Evolutionary conservation across 495 filamentous ascomycete species (phyloP).

Genomic region (Glonium stellatum): DNA sequence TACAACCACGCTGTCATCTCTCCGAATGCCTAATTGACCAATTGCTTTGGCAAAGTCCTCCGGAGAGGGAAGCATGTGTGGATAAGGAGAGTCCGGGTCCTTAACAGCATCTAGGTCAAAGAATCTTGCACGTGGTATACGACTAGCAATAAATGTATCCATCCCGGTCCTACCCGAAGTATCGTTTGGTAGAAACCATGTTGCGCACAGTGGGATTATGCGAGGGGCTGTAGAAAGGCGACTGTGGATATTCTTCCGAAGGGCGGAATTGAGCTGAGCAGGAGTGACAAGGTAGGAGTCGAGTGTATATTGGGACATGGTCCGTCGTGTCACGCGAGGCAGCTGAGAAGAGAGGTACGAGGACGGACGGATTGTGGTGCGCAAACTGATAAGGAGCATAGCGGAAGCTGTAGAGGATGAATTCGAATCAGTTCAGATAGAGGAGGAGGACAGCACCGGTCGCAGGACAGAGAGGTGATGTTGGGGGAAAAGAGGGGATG

Average conservation of each 20-base stretch:
- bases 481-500: neutral
- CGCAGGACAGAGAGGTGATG: neutral
- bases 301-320: constrained; percentile 45
- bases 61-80: constrained; percentile 88
- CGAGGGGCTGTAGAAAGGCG: constrained; percentile 70
- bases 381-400: constrained; percentile 20
- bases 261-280: constrained; percentile 66
- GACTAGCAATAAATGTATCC: constrained; percentile 64
- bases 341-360: constrained; percentile 3
- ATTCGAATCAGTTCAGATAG: too few relatives aligned
- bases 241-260: constrained; percentile 66
- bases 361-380: constrained; percentile 9
- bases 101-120: constrained; percentile 91
- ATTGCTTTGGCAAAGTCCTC: constrained; percentile 79
- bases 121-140: constrained; percentile 85
- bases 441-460: neutral
- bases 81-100: constrained; percentile 79
- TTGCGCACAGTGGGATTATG: constrained; percentile 79
- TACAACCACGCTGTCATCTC: constrained; percentile 83
- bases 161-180: constrained; percentile 58
- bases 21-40: constrained; percentile 75
- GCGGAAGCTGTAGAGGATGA: constrained; percentile 17
- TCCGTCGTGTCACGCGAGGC: constrained; percentile 16
- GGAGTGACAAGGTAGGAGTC: constrained; percentile 81
- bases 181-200: constrained; percentile 96